A percentile compares a stretch with the other conserved stretches of the same genome.
Conservation (phyloP, 1,139 yeast genomes). For the Suhomyces coccinellae region DNA sequence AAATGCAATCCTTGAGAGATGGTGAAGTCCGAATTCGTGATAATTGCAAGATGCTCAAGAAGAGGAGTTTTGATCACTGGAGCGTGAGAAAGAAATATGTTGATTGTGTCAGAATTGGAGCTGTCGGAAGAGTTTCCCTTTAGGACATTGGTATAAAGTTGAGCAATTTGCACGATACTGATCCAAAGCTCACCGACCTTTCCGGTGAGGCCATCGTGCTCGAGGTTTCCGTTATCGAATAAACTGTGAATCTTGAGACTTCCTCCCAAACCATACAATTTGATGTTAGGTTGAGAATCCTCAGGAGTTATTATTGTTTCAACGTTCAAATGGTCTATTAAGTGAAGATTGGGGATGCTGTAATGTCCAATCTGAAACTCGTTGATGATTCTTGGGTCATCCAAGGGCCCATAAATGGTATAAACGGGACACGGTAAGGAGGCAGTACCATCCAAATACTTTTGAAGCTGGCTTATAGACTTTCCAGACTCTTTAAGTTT, state of each 20-base stretch:
- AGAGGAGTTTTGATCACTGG: conserved; percentile 67
- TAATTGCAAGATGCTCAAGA: conserved; percentile 65
- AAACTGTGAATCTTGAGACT: conserved; percentile 64
- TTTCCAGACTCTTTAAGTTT: conserved; percentile 23
- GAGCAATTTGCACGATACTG: conserved; percentile 69
- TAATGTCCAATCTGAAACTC: conserved; percentile 58
- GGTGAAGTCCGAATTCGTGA: conserved; percentile 71
- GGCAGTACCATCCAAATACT: conserved; percentile 49
- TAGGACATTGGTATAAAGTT: conserved; percentile 29
- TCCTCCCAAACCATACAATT: conserved; percentile 73
- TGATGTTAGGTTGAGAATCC: conserved; percentile 45
- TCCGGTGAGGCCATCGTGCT: conserved; percentile 39
- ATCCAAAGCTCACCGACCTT: conserved; percentile 78
- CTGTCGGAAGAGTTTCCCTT: neutral
- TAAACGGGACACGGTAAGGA: conserved; percentile 65
- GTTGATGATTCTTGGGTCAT: conserved; percentile 66
- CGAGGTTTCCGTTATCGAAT: conserved; percentile 61
- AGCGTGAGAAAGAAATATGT: conserved; percentile 66
- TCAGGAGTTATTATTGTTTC: conserved; percentile 38
- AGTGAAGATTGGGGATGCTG: conserved; percentile 53
- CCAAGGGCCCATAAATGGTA: conserved; percentile 74
- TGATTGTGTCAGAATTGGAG: conserved; percentile 40
- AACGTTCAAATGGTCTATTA: conserved; percentile 59
- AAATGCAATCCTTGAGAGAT: conserved; percentile 72
- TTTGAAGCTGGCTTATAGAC: conserved; percentile 55